Base-by-base conservation (phyloP, 805 yeast species). In the Grigorovia yakushimaensis region DNA sequence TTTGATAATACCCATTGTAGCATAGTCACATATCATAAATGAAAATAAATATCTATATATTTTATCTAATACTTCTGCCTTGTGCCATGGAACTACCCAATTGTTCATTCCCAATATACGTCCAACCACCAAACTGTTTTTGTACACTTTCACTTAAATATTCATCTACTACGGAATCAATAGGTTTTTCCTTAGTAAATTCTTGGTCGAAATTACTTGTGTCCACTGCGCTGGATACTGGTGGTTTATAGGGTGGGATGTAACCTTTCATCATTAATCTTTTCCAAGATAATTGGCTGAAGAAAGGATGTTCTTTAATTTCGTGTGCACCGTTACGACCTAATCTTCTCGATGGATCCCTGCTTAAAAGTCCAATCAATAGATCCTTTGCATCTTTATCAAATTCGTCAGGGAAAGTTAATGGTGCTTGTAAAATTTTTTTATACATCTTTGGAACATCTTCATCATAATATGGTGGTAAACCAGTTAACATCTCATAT, bases 81-180 rank as follows among this genome's bases (percentile, higher is more conserved):
- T 62, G 67, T 2, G 55, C 51, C 61, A 60, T 57, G 22, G 66
- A 61, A 45, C 64, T 65, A 18, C 73, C 73, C 36, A 72, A 50
- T 48, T 70, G 73, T 49, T 72, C 76, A 43, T 74, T 81, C 2
- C 93, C 94, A 43, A 82, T 86, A 66, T 89, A 91, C 2, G 98
- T 91, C 98, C 98, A 93, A 6, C 98, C 98, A 42, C 96, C 98
- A 72, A 93, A 93, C 68, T 93, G 98, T 62, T 84, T 81, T 67
- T 93, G 98, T n/a, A 93, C 96, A 57, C 89, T 79, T 57, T 88
- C 98, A 59, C 94, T 85, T 52, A 93, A 74, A 55, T 77, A 87
- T 60, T 87, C 95, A 63, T 89, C 95, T 17, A 89, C 96, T 11
- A 93, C 97, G 51, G 95, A 85, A 64, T 93, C 98, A 55, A 87